Base-by-base conservation (phyloP, 2,329 filamentous ascomycete species). In the Paecilomyces sp. region DNA sequence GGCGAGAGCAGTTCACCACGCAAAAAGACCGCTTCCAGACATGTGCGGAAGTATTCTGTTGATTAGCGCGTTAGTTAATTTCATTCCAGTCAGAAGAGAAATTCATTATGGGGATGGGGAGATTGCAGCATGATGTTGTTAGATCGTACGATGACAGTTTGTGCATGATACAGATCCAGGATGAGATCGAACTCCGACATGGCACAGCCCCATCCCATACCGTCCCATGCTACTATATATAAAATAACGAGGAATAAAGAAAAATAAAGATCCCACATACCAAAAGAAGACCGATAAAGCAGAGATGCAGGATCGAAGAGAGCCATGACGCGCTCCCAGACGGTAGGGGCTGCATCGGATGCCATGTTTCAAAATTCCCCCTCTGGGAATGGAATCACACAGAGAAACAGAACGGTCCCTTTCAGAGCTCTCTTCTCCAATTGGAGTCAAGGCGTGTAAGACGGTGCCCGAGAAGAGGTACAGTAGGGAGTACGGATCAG, bases 1-100 rank as follows among this genome's bases (percentile, higher is more conserved):
- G 73, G 73, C 1, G 73, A 70, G n/a, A 76, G 66, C 22, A 74
- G 33, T 56, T 75, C 66, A 15, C 74, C 74, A 1, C 66, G 65
- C 24, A 64, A 58, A 30, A 76, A 71, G 11, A 76, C 62, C 1
- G 69, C 67, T 58, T 75, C 74, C 11, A 68, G 31, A 22, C 72
- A 67, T 34, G 72, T 69, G 24, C 63, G 60, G 3, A 70, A 53
- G 34, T 76, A 74, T 57, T 70, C 75, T 77, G 52, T 24, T 12
- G 11, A 56, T 36, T n/a, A 18, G 18, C n/a, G n/a, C 18, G 18
- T 47, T 18, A 18, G n/a, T 47, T 1, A 7, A 9, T 8, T 47
- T 28, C 25, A 22, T 2, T 41, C 15, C 13, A 41, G 36, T 11
- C 31, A 5, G 9, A 1, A 8, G 31, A 33, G 31, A 12, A 3